Base-by-base conservation (phyloP, 768 basidiomycete genomes). In the Russula earlei region DNA sequence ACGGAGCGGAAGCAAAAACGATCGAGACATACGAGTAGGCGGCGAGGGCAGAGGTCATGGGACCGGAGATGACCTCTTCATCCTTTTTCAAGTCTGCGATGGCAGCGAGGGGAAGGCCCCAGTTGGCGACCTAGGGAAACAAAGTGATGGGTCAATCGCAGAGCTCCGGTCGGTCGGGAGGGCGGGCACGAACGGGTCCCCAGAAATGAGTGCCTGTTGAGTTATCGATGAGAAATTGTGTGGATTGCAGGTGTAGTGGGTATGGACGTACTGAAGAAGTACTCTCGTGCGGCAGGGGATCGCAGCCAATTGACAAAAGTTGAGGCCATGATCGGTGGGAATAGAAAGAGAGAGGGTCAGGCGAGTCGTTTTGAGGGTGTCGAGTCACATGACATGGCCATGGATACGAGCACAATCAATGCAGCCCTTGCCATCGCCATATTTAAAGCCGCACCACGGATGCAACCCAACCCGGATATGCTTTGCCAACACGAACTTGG, bases 51-150 rank as follows among this genome's bases (percentile, higher is more conserved):
- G 89, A 82, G 2, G 92, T 94, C 95, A 99, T 99, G 33, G 92
- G 81, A 15, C 94, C 95, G 48, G 94, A 97, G 63, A 99, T 99
- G 67, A 91, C 78, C 64, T 96, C 91, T 70, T 96, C 92, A 80
- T 97, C 92, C 68, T 93, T 96, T 61, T 74, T 76, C 66, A 98
- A 73, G 74, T 99, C 95, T 6, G 92, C 67, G 42, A 99, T 74
- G 41, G 95, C 95, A 65, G 95, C 95, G 37, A 98, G 72, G 56
- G 95, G 95, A 17, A 99, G 80, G 65, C 95, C 95, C 90, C 95
- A 99, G 76, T 99, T 99, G 59, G 95, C 95, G 59, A 93, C 85
- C 94, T 95, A 66, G 37, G 38, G 93, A 54, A 64, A 59, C 56
- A 24, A 29, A 34, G n/a, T 19, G 48, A 25, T 25, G 38, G n/a